A percentile compares a stretch with the other conserved stretches of the same genome.
phyloP scores from a whole-genome alignment of 257 asterid genomes.

The Solanum sitiens region DNA sequence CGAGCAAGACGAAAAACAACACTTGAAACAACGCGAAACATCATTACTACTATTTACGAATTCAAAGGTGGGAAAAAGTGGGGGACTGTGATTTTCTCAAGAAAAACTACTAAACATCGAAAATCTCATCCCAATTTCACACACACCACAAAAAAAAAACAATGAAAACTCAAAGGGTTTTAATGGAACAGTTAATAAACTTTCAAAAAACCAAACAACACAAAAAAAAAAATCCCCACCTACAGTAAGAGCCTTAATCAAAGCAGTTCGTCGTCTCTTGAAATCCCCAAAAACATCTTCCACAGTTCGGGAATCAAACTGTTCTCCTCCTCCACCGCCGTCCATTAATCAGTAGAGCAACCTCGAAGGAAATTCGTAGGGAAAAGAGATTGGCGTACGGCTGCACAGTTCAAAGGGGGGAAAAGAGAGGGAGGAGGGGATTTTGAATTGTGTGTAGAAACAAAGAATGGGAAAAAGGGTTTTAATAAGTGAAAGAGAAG shows the following conservation, averaged over 20 bases:
- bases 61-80: background rate
- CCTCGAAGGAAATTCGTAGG: background rate
- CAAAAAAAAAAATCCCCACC: conserved; percentile 5
- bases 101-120: background rate
- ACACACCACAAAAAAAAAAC: background rate
- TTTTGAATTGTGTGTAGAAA: background rate
- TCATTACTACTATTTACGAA: background rate
- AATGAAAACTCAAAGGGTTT: background rate
- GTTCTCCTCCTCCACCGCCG: conserved; percentile 16
- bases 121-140: background rate
- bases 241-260: conserved; percentile 47
- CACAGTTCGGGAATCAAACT: conserved; percentile 35
- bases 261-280: conserved; percentile 41
- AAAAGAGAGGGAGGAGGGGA: background rate
- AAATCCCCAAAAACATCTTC: conserved; percentile 47
- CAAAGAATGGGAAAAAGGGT: background rate
- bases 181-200: background rate
- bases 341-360: background rate
- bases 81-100: background rate
- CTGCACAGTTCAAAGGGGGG: background rate
- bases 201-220: background rate
- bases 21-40: background rate
- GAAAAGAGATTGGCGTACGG: background rate
- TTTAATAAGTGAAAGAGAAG: background rate
- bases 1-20: background rate